Conservation (phyloP, 2,329 filamentous ascomycete species). For the Penicillium fuscoglaucum region DNA sequence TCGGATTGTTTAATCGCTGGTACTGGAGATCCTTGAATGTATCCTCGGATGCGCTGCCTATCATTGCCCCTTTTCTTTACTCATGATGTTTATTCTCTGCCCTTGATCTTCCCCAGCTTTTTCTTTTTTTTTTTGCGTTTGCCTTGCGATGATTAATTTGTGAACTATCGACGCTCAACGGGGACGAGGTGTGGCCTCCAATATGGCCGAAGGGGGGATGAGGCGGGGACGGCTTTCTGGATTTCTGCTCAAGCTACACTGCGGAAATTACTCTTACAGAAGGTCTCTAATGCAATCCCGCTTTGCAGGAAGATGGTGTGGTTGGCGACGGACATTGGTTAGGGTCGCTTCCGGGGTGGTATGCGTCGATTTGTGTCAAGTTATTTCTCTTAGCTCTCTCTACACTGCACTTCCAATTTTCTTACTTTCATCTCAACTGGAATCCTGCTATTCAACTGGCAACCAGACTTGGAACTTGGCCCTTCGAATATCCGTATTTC, state of each 20-base stretch:
- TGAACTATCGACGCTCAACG: constrained; percentile 31
- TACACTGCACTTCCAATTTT: constrained; percentile 12
- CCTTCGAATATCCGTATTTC: neutral
- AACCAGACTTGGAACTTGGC: neutral
- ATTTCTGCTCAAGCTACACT: constrained; percentile 15
- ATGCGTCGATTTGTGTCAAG: constrained; percentile 39
- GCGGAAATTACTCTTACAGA: constrained; percentile 1
- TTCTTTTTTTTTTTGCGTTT: constrained; percentile 16
- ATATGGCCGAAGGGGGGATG: constrained; percentile 18
- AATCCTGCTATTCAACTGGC: neutral
- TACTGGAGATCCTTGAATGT: constrained; percentile 22
- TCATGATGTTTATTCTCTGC: constrained; percentile 9
- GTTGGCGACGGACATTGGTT: constrained; percentile 47
- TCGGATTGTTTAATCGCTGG: constrained; percentile 23
- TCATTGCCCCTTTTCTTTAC: constrained; percentile 13
- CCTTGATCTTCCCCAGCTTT: constrained; percentile 13
- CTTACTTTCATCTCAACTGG: neutral
- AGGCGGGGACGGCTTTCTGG: constrained; percentile 15
- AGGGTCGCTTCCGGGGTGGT: constrained; percentile 52
- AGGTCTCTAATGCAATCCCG: constrained; percentile 7
- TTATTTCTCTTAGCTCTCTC: constrained; percentile 18
- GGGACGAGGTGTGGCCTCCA: constrained; percentile 31
- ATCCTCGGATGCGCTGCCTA: constrained; percentile 18
- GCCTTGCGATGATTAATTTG: constrained; percentile 18
- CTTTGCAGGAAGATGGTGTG: constrained; percentile 20